These are phyloP conservation scores for Ophiorrhiza pumila DNA, from an alignment of 257 asterid genomes.

Conservation along the genomic window DNA sequence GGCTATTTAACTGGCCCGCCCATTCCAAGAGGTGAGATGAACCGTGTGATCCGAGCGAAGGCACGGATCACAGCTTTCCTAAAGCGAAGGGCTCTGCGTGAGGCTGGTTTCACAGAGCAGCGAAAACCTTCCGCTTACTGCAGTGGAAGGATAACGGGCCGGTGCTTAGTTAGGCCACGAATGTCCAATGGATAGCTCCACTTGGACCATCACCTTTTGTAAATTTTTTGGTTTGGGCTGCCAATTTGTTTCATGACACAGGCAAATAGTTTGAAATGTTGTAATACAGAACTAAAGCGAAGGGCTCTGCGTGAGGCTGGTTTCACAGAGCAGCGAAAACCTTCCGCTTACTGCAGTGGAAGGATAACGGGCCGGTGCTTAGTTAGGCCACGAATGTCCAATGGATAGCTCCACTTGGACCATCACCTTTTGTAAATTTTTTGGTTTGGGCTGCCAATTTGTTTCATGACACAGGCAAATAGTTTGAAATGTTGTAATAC, in stretches of 20 bases:
- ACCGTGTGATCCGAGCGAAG: not conserved
- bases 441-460: too few relatives aligned
- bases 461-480: too few relatives aligned
- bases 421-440: slow-evolving; percentile 5
- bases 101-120: slow-evolving; percentile 29
- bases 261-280: too few relatives aligned
- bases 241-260: too few relatives aligned
- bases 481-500: too few relatives aligned
- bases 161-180: not conserved
- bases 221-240: too few relatives aligned
- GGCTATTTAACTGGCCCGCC: not conserved
- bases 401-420: not conserved
- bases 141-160: slow-evolving; percentile 20
- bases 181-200: not conserved
- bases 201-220: slow-evolving; percentile 20
- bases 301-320: slow-evolving; percentile 22
- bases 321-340: slow-evolving; percentile 26
- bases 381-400: not conserved
- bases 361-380: slow-evolving; percentile 11
- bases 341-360: slow-evolving; percentile 19
- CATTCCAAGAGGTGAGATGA: slow-evolving; percentile 16
- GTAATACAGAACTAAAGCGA: too few relatives aligned
- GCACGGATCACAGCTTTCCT: not conserved
- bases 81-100: slow-evolving; percentile 12
- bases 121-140: slow-evolving; percentile 16